phyloP scores from a whole-genome alignment of 495 filamentous ascomycete species.

The Podospora pseudopauciseta region DNA sequence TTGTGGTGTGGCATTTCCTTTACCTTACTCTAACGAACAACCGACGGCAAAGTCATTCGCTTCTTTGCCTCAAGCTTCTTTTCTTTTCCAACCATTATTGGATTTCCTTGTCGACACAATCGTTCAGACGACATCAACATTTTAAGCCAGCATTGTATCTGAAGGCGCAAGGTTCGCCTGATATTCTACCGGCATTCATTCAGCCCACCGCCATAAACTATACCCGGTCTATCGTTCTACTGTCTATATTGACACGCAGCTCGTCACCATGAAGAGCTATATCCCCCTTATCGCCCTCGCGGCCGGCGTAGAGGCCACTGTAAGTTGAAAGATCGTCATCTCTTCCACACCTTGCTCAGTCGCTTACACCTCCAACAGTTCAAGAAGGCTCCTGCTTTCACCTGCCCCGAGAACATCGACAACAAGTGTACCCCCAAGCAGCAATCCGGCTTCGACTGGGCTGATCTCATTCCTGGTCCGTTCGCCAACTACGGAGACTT shows the following conservation, averaged over 20 bases:
- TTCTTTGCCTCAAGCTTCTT: constrained; percentile 47
- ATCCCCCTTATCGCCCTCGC: constrained; percentile 53
- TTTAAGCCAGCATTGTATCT: neutral
- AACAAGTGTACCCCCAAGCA: constrained; percentile 71
- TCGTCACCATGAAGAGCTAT: constrained; percentile 47
- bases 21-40: constrained; percentile 30
- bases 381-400: constrained; percentile 57
- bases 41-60: constrained; percentile 55
- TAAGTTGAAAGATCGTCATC: constrained; percentile 28
- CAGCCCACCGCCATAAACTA: neutral
- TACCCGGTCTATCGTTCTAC: constrained; percentile 18
- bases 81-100: constrained; percentile 15
- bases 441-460: constrained; percentile 66
- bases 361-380: constrained; percentile 42
- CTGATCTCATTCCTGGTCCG: constrained; percentile 55
- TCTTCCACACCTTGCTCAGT: neutral
- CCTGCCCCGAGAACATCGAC: constrained; percentile 67
- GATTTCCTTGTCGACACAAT: constrained; percentile 24
- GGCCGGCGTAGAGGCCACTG: constrained; percentile 56
- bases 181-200: constrained; percentile 9
- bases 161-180: constrained; percentile 24
- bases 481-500: constrained; percentile 68
- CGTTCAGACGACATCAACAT: constrained; percentile 22
- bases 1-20: constrained; percentile 22
- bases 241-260: constrained; percentile 17